Evolutionary conservation across 495 filamentous ascomycete genomes (phyloP), one percentile per base, ranked within the genome.

Genomic region (Apiosordaria backusii): DNA sequence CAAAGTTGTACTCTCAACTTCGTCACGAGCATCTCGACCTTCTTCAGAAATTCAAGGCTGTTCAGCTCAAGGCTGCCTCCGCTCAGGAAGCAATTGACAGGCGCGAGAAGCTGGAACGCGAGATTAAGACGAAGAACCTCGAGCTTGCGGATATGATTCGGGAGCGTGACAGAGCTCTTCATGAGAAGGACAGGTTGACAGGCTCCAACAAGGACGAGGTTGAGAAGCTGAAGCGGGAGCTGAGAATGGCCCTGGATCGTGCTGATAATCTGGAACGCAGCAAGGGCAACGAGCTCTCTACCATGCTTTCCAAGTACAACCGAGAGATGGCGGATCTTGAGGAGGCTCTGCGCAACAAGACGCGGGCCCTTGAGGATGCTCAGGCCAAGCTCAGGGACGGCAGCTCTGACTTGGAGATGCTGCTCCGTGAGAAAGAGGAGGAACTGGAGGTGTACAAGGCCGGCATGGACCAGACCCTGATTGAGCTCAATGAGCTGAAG

Each of bases 71-170:
- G 78, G 95, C 95, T 4, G 91, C 93, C 1, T 97, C 94, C 3
- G 96, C 95, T 0, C 93, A 97, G 76, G 96, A 98, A 77, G 94
- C 96, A 3, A 97, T 98, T 68, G 96, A 98, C 23, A 88, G 86
- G 63, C 88, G 94, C 22, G 96, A 99, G 79, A 97, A 94, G 80
- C 84, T 99, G 65, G 92, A 97, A 79, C 88, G 94, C 10, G 95
- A 99, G 78, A 89, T 98, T 73, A 99, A 99, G 84, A 96, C 93
- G 23, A 99, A 97, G 86, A 99, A 98, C 75, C 83, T 98, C 19
- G 96, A 99, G 78, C 81, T 99, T 54, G 95, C 95, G 60, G 94
- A 98, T 76, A 97, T 99, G 95, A 99, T 99, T 65, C 87, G 95
- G 4, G 95, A 99, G 77, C 84, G 95, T 72, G 95, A 99, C 75